Evolutionary conservation across 176 grass and related monocot species (phyloP), one percentile per base, ranked within the genome.

Genomic region (Raddia guianensis): DNA sequence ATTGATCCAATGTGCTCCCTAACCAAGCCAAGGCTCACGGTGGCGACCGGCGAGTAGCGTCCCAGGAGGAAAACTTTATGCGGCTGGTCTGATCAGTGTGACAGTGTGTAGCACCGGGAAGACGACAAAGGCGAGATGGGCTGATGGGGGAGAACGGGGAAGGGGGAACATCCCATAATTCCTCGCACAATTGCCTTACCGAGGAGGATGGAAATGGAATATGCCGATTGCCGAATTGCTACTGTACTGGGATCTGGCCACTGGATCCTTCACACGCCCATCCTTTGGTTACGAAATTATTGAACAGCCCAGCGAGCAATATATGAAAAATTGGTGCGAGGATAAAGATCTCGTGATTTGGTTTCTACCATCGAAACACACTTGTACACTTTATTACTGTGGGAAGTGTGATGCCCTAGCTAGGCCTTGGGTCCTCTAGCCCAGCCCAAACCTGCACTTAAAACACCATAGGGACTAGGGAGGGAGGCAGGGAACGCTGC

Each of bases 51-150:
- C 4, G 12, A 43, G 11, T 40, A 1, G 7, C 5, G 63, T 77
- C 65, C 65, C 65, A 77, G n/a, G 65, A 20, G 54, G 32, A 84
- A 77, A 70, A 16, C 15, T 76, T 64, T 54, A 84, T 1, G n/a
- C 9, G 9, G 43, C 16, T 33, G 37, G 72, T 60, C 68, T 68
- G 52, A 68, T 59, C 68, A 69, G 42, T 19, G 11, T 34, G 21
- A 49, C 68, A 69, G 42, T 19, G 11, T 34, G 21, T 3, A n/a
- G 2, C 15, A 20, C 6, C 8, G 34, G 63, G 63, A 53, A 13
- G 12, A 33, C 16, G 53, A 58, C 72, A 21, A 73, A 9, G 20
- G 47, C 20, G 8, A 8, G 46, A 33, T 71, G 45, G 45, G 19
- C 5, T 7, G 43, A 47, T 49, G 0, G 60, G 27, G 10, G 37